Conservation (phyloP, 2,329 filamentous ascomycete genomes). For the Epicoccum sorghinum region DNA sequence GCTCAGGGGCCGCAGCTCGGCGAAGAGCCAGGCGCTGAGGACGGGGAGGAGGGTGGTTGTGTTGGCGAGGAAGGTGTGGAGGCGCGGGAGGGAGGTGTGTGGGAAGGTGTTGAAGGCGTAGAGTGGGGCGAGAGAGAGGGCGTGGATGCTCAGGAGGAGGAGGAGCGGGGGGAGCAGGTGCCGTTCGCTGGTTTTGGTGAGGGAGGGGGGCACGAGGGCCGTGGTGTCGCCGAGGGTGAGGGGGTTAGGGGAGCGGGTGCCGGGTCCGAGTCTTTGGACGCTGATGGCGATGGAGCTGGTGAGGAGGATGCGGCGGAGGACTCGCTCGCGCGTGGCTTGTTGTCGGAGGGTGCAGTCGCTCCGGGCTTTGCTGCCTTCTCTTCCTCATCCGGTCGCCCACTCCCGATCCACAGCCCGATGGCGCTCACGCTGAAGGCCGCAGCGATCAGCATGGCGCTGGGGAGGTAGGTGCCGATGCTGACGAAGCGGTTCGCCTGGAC, state of each 20-base stretch:
- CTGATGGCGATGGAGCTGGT: constrained; percentile 51
- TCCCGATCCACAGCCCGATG: constrained; percentile 91
- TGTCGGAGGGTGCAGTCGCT: constrained; percentile 18
- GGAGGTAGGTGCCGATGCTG: constrained; percentile 96
- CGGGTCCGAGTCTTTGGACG: constrained; percentile 6
- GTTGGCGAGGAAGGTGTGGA: constrained; percentile 42
- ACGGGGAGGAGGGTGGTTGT: constrained; percentile 43
- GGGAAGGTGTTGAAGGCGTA: constrained; percentile 83
- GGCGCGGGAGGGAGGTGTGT: constrained; percentile 48
- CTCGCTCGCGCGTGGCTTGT: constrained; percentile 28
- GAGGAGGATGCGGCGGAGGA: constrained; percentile 1
- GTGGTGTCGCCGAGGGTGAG: constrained; percentile 34
- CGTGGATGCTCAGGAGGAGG: constrained; percentile 74
- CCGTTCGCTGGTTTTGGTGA: constrained; percentile 60
- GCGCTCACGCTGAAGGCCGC: constrained; percentile 96
- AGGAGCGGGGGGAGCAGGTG: constrained; percentile 75
- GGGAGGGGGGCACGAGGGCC: constrained; percentile 47
- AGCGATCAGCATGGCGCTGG: constrained; percentile 95
- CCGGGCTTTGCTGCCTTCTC: too few relatives aligned
- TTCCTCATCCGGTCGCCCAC: constrained; percentile 58
- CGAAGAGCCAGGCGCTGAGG: constrained; percentile 35
- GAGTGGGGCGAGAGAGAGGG: constrained; percentile 78
- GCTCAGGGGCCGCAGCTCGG: constrained; percentile 57
- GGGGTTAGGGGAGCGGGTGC: background rate
- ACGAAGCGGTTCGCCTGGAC: constrained; percentile 93